Evolutionary conservation across 495 filamentous ascomycete species (phyloP).

Genomic region (Echria macrotheca): DNA sequence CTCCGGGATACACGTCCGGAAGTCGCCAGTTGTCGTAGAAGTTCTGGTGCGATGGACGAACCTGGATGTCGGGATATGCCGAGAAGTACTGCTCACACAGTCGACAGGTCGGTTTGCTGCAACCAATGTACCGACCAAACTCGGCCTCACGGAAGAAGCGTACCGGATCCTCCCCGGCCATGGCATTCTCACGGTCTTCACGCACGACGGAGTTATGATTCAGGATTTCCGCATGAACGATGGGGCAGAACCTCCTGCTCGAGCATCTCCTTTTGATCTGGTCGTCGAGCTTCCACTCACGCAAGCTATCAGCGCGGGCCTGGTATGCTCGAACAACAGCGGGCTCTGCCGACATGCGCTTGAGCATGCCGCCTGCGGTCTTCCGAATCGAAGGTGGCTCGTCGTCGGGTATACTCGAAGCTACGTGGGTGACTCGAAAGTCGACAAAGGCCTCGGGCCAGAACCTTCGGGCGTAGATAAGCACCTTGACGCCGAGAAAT

Average conservation of each 20-base stretch:
- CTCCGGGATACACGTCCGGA: constrained; percentile 15
- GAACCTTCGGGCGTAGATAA: background rate
- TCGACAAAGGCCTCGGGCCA: constrained; percentile 11
- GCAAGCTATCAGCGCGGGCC: background rate
- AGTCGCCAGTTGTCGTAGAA: constrained; percentile 33
- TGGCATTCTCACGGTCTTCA: constrained; percentile 2
- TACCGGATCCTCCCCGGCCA: constrained; percentile 3
- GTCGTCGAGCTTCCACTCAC: background rate
- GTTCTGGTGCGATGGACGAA: constrained; percentile 28
- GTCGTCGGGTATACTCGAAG: constrained; percentile 4
- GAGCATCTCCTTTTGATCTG: background rate
- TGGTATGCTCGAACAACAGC: background rate
- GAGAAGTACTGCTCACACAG: constrained; percentile 32
- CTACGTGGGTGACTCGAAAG: background rate
- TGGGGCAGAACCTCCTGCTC: constrained; percentile 9
- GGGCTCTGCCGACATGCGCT: constrained; percentile 2
- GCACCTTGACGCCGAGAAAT: constrained; percentile 5
- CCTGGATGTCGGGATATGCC: constrained; percentile 16
- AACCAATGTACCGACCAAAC: constrained; percentile 31
- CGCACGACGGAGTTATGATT: constrained; percentile 27
- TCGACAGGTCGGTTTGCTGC: constrained; percentile 37
- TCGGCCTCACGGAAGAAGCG: constrained; percentile 24
- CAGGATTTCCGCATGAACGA: constrained; percentile 32
- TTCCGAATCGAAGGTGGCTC: background rate
- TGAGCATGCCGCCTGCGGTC: constrained; percentile 6